Percentiles rank a stretch among this genome's conserved stretches.
Conservation (phyloP, 2,329 filamentous ascomycete species). For the Helotiales sp. region DNA sequence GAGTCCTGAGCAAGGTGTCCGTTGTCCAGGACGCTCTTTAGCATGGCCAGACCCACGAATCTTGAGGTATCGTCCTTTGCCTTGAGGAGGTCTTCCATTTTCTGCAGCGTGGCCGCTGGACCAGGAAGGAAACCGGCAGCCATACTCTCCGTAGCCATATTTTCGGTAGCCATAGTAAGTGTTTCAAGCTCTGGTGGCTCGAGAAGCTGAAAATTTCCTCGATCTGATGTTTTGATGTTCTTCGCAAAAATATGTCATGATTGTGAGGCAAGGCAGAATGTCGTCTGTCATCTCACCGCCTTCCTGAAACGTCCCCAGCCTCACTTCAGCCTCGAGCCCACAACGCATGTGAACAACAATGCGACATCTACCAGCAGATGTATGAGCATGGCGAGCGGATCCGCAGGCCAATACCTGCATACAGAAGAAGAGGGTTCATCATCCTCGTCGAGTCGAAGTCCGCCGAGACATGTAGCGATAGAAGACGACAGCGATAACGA, state of each 20-base stretch:
- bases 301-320: not conserved
- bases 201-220: not conserved
- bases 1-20: conserved; percentile 51
- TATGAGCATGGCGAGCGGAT: conserved; percentile 36
- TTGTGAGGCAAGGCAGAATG: not conserved
- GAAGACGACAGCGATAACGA: conserved; percentile 44
- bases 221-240: not conserved
- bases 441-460: conserved; percentile 29
- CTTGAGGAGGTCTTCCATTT: conserved; percentile 55
- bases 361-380: conserved; percentile 17
- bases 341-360: conserved; percentile 8
- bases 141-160: not conserved
- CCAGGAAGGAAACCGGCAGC: conserved; percentile 10
- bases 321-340: not conserved
- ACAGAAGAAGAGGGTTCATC: conserved; percentile 24
- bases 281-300: not conserved
- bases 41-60: conserved; percentile 66
- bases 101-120: conserved; percentile 40
- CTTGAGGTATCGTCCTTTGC: conserved; percentile 66
- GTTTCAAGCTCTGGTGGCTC: not conserved
- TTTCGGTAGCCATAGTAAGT: not conserved
- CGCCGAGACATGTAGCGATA: conserved; percentile 23
- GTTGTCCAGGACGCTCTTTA: conserved; percentile 66
- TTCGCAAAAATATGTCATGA: no score
- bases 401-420: conserved; percentile 25